Base-by-base conservation (phyloP, 345 rosid genomes). In the Alliaria petiolata region DNA sequence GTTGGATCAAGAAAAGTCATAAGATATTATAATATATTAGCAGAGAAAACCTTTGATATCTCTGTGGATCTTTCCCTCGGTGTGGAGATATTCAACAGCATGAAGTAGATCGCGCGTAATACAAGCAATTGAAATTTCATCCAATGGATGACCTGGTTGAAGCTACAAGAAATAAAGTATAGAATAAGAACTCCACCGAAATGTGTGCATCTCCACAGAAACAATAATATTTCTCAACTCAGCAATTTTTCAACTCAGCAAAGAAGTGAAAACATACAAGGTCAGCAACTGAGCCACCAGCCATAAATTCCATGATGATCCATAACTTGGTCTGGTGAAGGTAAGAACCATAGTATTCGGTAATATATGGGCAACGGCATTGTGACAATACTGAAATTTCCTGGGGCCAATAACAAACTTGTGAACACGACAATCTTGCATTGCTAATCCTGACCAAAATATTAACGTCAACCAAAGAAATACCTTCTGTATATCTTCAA, bases 201-300 rank as follows among this genome's bases (percentile, higher is more conserved):
- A n/a, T n/a, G n/a, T n/a, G n/a, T n/a, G 35, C 82, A 95, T 98
- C 99, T 95, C 95, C 47, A 49, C 56, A 46, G 17, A 71, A 60
- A 64, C 20, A 38, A 34, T 35, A 5, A 26, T 31, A 61, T 36
- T 8, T 25, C 40, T 52, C 35, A 76, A 75, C 51, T 46, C 83
- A 42, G 98, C 92, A 80, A 95, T 95, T 43, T 98, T 95, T 77
- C 98, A 87, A 22, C 98, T 95, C 64, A 62, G 58, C 30, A 49
- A 42, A 60, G 61, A 57, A 39, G 65, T 43, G 76, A 81, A 75
- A 69, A 88, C 96, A 67, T 87, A 95, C 99, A 40, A 95, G 91
- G 81, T 92, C 99, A 78, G 99, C 98, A 81, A 95, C 99, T 62
- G 99, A 95, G 75, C 98, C 99, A 78, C 99, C 98, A 8, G 98